These are phyloP conservation scores for Thymus quinquecostatus DNA, from an alignment of 257 asterid genomes.

Conservation along the genomic window DNA sequence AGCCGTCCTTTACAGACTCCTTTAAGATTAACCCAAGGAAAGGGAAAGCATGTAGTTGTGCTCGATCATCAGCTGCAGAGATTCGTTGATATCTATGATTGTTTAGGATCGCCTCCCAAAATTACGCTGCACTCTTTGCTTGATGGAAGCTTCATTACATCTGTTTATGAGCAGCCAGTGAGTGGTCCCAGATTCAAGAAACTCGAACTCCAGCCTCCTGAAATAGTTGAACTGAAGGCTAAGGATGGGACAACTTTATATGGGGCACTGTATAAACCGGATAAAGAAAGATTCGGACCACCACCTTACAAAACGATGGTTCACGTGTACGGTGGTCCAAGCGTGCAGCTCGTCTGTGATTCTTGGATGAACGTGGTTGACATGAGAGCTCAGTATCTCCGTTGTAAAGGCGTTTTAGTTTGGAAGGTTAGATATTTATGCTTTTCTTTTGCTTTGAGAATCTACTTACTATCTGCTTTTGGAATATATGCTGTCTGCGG, in stretches of 20 bases:
- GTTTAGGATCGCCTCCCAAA: slow-evolving; percentile 73
- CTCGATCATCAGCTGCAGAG: slow-evolving; percentile 85
- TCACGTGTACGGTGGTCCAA: slow-evolving; percentile 95
- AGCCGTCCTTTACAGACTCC: slow-evolving; percentile 49
- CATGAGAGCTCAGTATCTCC: slow-evolving; percentile 89
- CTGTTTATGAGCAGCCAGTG: slow-evolving; percentile 62
- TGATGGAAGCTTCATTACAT: slow-evolving; percentile 62
- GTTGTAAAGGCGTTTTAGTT: slow-evolving; percentile 84
- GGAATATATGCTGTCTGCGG: slow-evolving; percentile 29
- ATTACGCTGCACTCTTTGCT: slow-evolving; percentile 65
- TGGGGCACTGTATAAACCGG: slow-evolving; percentile 83
- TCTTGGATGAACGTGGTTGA: slow-evolving; percentile 91
- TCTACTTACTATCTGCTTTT: slow-evolving; percentile 34
- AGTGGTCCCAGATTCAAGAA: slow-evolving; percentile 49
- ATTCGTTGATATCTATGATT: slow-evolving; percentile 78
- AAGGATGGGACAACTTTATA: slow-evolving; percentile 75
- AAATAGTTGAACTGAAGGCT: slow-evolving; percentile 62
- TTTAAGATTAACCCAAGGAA: slow-evolving; percentile 69
- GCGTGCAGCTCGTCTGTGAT: slow-evolving; percentile 78
- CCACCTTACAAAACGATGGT: slow-evolving; percentile 95
- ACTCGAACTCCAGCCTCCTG: slow-evolving; percentile 73
- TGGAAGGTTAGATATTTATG: slow-evolving; percentile 72
- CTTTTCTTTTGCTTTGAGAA: slow-evolving; percentile 6
- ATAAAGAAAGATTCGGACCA: slow-evolving; percentile 73
- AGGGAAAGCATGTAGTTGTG: slow-evolving; percentile 79